Percentiles rank a stretch among this genome's conserved stretches.
Conservation (phyloP, 495 filamentous ascomycete species). For the Penicillium tannophilum region DNA sequence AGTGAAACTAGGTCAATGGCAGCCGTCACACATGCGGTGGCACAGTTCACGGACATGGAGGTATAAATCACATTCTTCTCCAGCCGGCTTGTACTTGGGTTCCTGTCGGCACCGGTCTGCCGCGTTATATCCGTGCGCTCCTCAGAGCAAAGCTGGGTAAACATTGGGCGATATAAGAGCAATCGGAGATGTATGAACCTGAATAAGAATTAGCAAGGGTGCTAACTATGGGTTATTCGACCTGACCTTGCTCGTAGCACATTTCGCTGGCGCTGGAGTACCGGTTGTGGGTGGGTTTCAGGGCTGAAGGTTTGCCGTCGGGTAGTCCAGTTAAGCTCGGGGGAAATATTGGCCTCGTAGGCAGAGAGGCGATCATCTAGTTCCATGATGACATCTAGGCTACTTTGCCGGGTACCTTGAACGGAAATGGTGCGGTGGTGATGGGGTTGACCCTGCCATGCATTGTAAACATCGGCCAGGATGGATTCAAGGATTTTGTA, state of each 20-base stretch:
- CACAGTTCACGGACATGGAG: constrained; percentile 39
- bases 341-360: constrained; percentile 38
- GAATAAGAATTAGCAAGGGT: constrained; percentile 1
- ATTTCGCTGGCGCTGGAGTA: constrained; percentile 42
- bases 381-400: constrained; percentile 43
- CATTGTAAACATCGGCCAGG: constrained; percentile 45
- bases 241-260: constrained; percentile 43
- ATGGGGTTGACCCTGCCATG: constrained; percentile 32
- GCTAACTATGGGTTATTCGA: neutral
- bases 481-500: constrained; percentile 47
- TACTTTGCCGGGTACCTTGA: constrained; percentile 21
- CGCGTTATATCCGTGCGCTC: constrained; percentile 21
- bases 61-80: constrained; percentile 36
- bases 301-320: constrained; percentile 5
- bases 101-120: constrained; percentile 11
- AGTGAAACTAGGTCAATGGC: constrained; percentile 44
- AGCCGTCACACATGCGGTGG: constrained; percentile 38
- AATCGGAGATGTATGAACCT: constrained; percentile 49
- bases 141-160: constrained; percentile 46
- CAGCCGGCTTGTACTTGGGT: neutral
- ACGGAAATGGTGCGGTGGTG: constrained; percentile 13
- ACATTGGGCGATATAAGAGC: constrained; percentile 50
- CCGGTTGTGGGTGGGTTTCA: constrained; percentile 9
- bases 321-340: constrained; percentile 40
- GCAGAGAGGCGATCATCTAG: constrained; percentile 41